Evolutionary conservation across 495 filamentous ascomycete genomes (phyloP).

Genomic region (Daldinia vernicosa): DNA sequence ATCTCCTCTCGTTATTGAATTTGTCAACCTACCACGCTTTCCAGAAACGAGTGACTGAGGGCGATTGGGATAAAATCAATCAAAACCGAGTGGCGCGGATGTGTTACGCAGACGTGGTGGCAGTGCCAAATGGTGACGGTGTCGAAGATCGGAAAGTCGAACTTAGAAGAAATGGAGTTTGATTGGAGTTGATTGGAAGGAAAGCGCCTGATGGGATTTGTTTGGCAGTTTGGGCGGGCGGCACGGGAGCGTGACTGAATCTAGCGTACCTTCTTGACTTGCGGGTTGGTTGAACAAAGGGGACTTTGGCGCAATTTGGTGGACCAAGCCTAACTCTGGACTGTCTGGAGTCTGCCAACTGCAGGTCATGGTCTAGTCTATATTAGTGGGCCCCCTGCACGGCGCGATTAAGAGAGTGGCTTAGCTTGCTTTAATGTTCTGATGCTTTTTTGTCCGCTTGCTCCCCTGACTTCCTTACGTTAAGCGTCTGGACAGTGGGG

Average conservation of each 20-base stretch:
- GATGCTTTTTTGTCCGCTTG: neutral
- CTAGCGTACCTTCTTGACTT: neutral
- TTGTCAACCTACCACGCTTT: slow-evolving; percentile 37
- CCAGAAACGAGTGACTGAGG: slow-evolving; percentile 43
- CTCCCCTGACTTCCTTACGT: slow-evolving; percentile 21
- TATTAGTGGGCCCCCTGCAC: slow-evolving; percentile 18
- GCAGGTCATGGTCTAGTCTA: slow-evolving; percentile 21
- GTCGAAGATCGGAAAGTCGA: slow-evolving; percentile 40
- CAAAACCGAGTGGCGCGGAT: slow-evolving; percentile 25
- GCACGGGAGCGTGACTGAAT: slow-evolving; percentile 27
- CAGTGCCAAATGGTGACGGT: slow-evolving; percentile 39
- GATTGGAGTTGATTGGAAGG: slow-evolving; percentile 36
- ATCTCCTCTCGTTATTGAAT: slow-evolving; percentile 1
- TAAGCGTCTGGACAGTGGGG: slow-evolving; percentile 22
- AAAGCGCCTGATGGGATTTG: slow-evolving; percentile 31
- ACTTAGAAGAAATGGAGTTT: slow-evolving; percentile 14
- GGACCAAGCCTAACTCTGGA: neutral
- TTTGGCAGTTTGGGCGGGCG: slow-evolving; percentile 39
- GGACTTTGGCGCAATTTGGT: slow-evolving; percentile 19
- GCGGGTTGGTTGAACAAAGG: slow-evolving; percentile 9
- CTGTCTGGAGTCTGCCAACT: too few relatives aligned
- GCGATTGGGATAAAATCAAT: slow-evolving; percentile 25
- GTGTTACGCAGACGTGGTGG: slow-evolving; percentile 33
- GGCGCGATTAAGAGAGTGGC: slow-evolving; percentile 24
- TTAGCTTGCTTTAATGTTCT: slow-evolving; percentile 18